Percentiles rank a stretch among this genome's conserved stretches.
Evolutionary conservation across 169 alveolate genomes (phyloP).

Genomic region (Plasmodium sp.): DNA sequence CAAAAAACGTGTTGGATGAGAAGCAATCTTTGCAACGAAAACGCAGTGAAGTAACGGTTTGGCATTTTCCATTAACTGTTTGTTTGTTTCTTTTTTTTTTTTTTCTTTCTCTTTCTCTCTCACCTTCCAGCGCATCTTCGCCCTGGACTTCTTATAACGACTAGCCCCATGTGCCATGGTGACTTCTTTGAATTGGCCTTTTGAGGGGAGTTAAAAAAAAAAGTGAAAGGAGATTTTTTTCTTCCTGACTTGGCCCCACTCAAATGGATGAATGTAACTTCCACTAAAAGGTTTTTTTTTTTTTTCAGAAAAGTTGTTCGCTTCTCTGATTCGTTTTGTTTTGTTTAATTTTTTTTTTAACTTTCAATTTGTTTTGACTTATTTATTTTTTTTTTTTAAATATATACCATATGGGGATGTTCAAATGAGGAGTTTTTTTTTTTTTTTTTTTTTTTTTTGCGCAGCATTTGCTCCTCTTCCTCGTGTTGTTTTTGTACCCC

Average conservation of each 20-base stretch:
- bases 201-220: neutral
- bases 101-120: neutral
- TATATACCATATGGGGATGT: neutral
- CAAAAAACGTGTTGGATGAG: neutral
- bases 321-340: neutral
- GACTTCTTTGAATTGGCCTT: neutral
- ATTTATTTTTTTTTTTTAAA: neutral
- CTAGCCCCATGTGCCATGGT: slow-evolving; percentile 95
- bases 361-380: neutral
- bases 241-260: neutral
- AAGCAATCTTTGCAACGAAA: neutral
- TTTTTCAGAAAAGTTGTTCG: neutral
- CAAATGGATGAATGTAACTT: neutral
- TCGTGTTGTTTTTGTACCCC: neutral
- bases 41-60: neutral
- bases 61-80: neutral
- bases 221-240: neutral
- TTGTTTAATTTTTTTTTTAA: neutral
- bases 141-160: slow-evolving; percentile 93
- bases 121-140: slow-evolving; percentile 95
- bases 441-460: neutral
- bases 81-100: neutral
- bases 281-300: neutral
- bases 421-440: neutral
- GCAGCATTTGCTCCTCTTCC: neutral